These are phyloP conservation scores for Penicillium soppii DNA, from an alignment of 495 filamentous ascomycete genomes.

Conservation along the genomic window DNA sequence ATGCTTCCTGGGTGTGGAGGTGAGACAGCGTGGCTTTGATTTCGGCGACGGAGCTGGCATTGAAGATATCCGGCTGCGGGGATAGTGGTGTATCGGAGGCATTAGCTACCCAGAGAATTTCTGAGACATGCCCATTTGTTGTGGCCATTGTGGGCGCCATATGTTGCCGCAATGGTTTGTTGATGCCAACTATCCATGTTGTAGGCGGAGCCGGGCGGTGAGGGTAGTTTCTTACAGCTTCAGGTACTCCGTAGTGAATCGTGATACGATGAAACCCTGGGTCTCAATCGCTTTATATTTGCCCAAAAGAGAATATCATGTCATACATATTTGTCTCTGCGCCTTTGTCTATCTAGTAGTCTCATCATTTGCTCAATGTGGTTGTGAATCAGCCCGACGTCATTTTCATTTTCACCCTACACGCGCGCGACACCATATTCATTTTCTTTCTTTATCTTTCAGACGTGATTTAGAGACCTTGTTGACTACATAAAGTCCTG, in stretches of 20 bases:
- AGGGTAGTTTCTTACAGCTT: slow-evolving; percentile 12
- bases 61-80: slow-evolving; percentile 53
- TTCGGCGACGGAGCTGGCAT: slow-evolving; percentile 71
- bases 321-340: not conserved
- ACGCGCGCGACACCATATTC: not conserved
- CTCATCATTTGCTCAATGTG: no score
- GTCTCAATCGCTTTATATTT: not conserved
- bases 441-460: slow-evolving; percentile 1
- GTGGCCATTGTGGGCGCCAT: slow-evolving; percentile 18
- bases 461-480: no score
- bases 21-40: slow-evolving; percentile 72
- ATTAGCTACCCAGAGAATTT: slow-evolving; percentile 2
- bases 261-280: not conserved
- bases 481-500: no score
- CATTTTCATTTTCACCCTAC: slow-evolving; percentile 15
- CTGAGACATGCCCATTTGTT: slow-evolving; percentile 27
- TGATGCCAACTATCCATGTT: slow-evolving; percentile 25
- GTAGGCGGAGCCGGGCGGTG: slow-evolving; percentile 31
- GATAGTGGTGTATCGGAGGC: slow-evolving; percentile 8
- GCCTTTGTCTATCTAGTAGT: no score
- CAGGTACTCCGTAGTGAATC: not conserved
- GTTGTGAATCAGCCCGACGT: slow-evolving; percentile 20
- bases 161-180: slow-evolving; percentile 3
- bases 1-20: slow-evolving; percentile 72
- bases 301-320: not conserved